Evolutionary conservation across 768 basidiomycete species (phyloP).

Genomic region (Tephrocybe sp.): DNA sequence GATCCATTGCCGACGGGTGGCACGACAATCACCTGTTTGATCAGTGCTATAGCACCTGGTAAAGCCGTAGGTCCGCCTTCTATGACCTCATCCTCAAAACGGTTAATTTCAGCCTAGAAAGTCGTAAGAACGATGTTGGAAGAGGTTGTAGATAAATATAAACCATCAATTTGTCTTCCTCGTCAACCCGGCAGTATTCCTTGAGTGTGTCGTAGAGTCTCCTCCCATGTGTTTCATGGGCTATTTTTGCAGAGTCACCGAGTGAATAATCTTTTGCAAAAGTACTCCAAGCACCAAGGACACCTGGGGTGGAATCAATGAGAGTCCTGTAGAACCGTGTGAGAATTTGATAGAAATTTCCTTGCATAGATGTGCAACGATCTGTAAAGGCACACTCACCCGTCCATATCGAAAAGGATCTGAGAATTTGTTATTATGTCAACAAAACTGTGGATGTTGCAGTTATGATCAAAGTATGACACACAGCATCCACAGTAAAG

Average conservation of each 20-base stretch:
- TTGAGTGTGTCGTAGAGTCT: slow-evolving; percentile 74
- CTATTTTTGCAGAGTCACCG: slow-evolving; percentile 44
- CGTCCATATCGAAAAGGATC: slow-evolving; percentile 74
- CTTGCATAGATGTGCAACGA: neutral
- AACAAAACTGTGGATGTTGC: slow-evolving; percentile 2
- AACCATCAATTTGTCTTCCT: slow-evolving; percentile 58
- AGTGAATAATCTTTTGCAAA: slow-evolving; percentile 66
- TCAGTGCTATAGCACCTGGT: slow-evolving; percentile 61
- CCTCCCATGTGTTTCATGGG: slow-evolving; percentile 72
- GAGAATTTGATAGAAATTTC: neutral
- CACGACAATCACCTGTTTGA: slow-evolving; percentile 45
- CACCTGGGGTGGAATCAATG: slow-evolving; percentile 83
- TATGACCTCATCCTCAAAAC: slow-evolving; percentile 79
- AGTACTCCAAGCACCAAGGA: slow-evolving; percentile 73
- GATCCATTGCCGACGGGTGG: neutral
- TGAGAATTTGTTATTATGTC: slow-evolving; percentile 22
- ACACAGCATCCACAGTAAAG: slow-evolving; percentile 54
- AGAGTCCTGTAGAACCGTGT: slow-evolving; percentile 51
- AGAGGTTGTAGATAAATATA: neutral
- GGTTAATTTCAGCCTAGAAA: slow-evolving; percentile 60
- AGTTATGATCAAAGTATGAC: slow-evolving; percentile 19
- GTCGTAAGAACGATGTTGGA: neutral
- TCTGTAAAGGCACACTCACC: slow-evolving; percentile 36
- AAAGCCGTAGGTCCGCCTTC: slow-evolving; percentile 61
- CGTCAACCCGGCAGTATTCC: slow-evolving; percentile 63